Evolutionary conservation across 2,329 filamentous ascomycete genomes (phyloP), one percentile per base, ranked within the genome.

Genomic region (Fusarium sp.): DNA sequence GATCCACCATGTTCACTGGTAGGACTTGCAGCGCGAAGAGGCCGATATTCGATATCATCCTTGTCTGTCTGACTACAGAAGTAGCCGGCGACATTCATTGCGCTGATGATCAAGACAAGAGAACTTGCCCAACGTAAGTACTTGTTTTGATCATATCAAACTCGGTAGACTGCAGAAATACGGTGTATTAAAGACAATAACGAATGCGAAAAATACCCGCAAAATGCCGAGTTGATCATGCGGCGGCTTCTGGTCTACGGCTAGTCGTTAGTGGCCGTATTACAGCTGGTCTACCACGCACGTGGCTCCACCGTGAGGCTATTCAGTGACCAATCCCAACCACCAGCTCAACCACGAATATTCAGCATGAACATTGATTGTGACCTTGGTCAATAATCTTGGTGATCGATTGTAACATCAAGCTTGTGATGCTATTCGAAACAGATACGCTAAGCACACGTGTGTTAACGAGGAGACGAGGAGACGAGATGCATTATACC

Each of bases 291-390:
- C 54, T 66, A 48, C 37, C 51, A 37, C 60, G 60, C 68, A 71
- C 68, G 68, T 71, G 68, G 65, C 48, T 67, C 65, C 64, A 63
- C 64, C 52, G 39, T 57, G 54, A 66, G 33, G 19, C n/a, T 47
- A 30, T 30, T 49, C 20, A 35, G 19, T n/a, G 33, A 56, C 68
- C 68, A 71, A 71, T 71, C 67, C 51, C 15, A 56, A 35, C 22
- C n/a, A 48, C n/a, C 30, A 43, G 33, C 39, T 58, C 44, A 55
- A 56, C 46, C 67, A 70, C 67, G 67, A 70, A 70, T 52, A 54
- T 39, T 19, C 28, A 63, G 26, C n/a, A 32, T 43, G 17, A 43
- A 35, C 22, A n/a, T 32, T 53, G 32, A 19, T 17, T 39, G 33
- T 30, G 35, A 41, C 40, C 28, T 46, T n/a, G n/a, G 28, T 43